Percentiles rank a stretch among this genome's conserved stretches.
phyloP scores from a whole-genome alignment of 305 asterid genomes.

The Fraxinus greggii region DNA sequence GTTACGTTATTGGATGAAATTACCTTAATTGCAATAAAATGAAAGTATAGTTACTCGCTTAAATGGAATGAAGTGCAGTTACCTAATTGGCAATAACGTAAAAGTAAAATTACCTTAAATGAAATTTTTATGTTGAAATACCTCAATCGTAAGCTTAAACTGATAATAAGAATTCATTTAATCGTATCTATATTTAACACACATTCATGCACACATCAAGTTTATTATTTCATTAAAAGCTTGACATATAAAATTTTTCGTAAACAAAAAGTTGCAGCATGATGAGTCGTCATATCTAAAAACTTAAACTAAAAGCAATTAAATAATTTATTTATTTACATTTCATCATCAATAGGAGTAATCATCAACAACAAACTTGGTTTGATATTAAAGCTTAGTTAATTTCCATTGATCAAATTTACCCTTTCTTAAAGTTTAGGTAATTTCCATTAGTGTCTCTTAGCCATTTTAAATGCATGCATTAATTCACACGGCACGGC shows the following conservation, averaged over 20 bases:
- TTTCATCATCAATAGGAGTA: not conserved
- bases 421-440: not conserved
- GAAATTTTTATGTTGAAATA: not conserved
- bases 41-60: not conserved
- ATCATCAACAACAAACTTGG: not conserved
- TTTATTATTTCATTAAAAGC: not conserved
- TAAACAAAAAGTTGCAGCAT: not conserved
- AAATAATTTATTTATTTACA: not conserved
- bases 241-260: not conserved
- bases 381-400: not conserved
- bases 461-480: not conserved
- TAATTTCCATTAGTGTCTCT: not conserved
- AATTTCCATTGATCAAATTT: not conserved
- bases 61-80: not conserved
- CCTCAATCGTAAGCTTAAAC: not conserved
- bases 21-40: not conserved
- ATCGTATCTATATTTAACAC: not conserved
- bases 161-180: not conserved
- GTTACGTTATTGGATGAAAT: not conserved
- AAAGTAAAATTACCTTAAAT: not conserved
- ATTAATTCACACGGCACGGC: conserved; percentile 2
- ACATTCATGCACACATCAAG: not conserved
- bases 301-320: not conserved
- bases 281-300: not conserved
- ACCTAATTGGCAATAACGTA: not conserved